Conservation (phyloP, 306 rosid genomes). For the Fragaria nilgerrensis region DNA sequence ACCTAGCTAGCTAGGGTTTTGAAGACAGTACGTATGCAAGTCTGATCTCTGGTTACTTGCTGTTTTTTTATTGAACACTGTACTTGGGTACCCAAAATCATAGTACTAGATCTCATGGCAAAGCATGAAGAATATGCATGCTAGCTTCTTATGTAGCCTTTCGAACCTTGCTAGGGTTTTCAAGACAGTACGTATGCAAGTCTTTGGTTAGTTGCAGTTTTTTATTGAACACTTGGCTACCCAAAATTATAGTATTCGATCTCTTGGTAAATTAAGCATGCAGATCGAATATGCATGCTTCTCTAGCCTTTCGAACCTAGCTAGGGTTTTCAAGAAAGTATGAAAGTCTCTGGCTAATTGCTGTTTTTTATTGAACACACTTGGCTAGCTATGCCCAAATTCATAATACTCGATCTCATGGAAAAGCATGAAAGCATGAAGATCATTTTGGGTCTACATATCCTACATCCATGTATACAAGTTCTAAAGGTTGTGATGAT, state of each 20-base stretch:
- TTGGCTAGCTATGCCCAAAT: conserved; percentile 12
- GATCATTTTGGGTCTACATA: conserved; percentile 13
- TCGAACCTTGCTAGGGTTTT: conserved; percentile 29
- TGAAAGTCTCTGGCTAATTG: conserved; percentile 8
- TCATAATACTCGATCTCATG: conserved; percentile 15
- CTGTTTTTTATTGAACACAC: background rate
- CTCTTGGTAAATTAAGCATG: conserved; percentile 17
- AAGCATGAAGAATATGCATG: conserved; percentile 10
- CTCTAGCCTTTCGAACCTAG: conserved; percentile 26
- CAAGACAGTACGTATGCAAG: conserved; percentile 21
- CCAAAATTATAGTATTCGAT: conserved; percentile 15
- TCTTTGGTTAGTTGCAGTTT: conserved; percentile 7
- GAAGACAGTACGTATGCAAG: conserved; percentile 32
- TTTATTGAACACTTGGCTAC: background rate
- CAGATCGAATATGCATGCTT: conserved; percentile 19
- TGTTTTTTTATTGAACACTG: background rate
- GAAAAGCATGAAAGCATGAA: conserved; percentile 26
- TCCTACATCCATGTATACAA: background rate
- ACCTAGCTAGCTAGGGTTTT: conserved; percentile 30
- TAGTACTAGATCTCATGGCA: background rate
- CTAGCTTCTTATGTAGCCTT: conserved; percentile 26
- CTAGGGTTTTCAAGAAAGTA: conserved; percentile 35
- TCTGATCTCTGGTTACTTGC: background rate
- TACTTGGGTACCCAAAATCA: conserved; percentile 11
- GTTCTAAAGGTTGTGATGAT: background rate